These are phyloP conservation scores for Magnolia sinica DNA, from an alignment of 164 flowering plant species.

Conservation along the genomic window DNA sequence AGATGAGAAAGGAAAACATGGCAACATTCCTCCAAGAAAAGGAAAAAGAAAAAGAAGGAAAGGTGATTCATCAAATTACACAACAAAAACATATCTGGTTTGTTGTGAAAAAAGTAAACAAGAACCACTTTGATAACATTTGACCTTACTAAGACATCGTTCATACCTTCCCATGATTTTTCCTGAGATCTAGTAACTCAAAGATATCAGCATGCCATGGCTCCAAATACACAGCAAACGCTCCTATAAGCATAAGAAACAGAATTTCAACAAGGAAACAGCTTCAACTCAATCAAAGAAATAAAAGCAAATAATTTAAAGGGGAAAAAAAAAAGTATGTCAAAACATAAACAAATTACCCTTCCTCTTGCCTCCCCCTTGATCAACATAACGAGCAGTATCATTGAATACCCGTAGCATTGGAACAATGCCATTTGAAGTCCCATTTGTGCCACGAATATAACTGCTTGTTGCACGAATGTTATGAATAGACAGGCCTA, in stretches of 20 bases:
- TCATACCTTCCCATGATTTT: constrained; percentile 94
- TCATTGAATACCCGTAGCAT: constrained; percentile 98
- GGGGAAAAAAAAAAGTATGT: too few species aligned
- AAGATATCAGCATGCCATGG: constrained; percentile 99
- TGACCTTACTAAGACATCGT: background rate
- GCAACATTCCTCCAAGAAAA: too few species aligned
- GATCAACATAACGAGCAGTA: constrained; percentile 99
- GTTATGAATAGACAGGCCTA: constrained; percentile 94
- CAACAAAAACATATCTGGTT: too few species aligned
- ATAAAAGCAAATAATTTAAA: too few species aligned
- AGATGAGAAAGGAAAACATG: too few species aligned
- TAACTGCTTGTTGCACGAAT: constrained; percentile 96
- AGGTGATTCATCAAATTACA: too few species aligned
- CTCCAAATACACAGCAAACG: constrained; percentile 97
- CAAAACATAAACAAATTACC: constrained; percentile 34
- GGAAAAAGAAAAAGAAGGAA: too few species aligned
- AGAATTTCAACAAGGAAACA: background rate
- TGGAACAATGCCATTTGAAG: constrained; percentile 97
- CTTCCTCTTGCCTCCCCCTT: constrained; percentile 99
- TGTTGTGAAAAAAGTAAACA: too few species aligned
- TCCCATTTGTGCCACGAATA: constrained; percentile 98
- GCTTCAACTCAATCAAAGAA: background rate
- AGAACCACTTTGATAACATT: too few species aligned
- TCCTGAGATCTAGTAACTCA: constrained; percentile 89
- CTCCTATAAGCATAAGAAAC: constrained; percentile 49